Conservation (phyloP, 2,329 filamentous ascomycete genomes). For the Fusarium subglutinans region DNA sequence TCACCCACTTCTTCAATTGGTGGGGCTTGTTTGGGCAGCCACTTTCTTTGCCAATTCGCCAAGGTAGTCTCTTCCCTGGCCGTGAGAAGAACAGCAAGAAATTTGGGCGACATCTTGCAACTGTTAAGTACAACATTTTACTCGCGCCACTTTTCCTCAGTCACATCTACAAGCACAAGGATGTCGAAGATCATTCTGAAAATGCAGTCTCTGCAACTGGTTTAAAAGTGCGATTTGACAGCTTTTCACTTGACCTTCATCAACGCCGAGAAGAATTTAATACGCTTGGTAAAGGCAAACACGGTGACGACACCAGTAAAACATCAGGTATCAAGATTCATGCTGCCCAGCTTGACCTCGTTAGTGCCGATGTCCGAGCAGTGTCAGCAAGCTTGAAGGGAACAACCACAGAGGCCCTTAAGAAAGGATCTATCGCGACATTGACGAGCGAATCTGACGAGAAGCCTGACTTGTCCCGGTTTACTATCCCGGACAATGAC, state of each 20-base stretch:
- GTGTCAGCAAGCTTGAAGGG: constrained; percentile 90
- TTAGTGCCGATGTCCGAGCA: constrained; percentile 90
- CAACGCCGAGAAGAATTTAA: constrained; percentile 93
- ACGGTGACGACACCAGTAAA: constrained; percentile 71
- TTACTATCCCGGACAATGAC: constrained; percentile 95
- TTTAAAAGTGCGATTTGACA: constrained; percentile 95
- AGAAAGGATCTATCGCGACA: constrained; percentile 64
- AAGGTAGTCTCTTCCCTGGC: constrained; percentile 90
- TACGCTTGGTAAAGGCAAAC: constrained; percentile 78
- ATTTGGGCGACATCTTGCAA: constrained; percentile 95
- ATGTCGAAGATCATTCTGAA: constrained; percentile 84
- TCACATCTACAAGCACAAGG: constrained; percentile 98
- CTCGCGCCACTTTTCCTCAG: constrained; percentile 93
- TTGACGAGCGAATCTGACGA: constrained; percentile 65
- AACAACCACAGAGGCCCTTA: constrained; percentile 79
- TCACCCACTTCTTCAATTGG: constrained; percentile 98
- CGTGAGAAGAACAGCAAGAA: constrained; percentile 98
- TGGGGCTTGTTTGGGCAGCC: constrained; percentile 96
- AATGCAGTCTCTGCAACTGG: constrained; percentile 87
- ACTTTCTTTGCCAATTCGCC: constrained; percentile 92
- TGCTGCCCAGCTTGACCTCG: constrained; percentile 89
- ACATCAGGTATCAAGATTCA: constrained; percentile 97
- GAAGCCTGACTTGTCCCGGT: constrained; percentile 80
- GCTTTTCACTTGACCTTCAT: constrained; percentile 96
- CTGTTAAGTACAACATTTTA: constrained; percentile 96